These are phyloP conservation scores for Gracilaria gracilis DNA, from an alignment of 23 red algal genomes.

Conservation along the genomic window DNA sequence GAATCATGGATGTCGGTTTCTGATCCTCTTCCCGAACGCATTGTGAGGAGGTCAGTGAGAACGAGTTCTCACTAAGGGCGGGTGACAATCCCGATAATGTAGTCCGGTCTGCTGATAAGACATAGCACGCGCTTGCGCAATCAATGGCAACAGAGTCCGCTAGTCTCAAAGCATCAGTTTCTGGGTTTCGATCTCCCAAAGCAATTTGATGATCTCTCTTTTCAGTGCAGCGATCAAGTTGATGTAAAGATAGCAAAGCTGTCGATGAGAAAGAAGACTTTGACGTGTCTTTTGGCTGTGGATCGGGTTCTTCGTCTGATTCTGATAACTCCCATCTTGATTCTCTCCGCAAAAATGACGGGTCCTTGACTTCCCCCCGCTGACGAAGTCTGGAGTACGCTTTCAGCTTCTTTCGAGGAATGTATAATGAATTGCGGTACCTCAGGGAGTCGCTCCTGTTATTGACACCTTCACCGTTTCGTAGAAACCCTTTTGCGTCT, in stretches of 20 bases:
- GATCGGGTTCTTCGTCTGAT: slow-evolving; percentile 13
- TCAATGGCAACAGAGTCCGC: slow-evolving; percentile 70
- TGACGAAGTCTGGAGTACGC: slow-evolving; percentile 24
- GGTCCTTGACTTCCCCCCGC: slow-evolving; percentile 7
- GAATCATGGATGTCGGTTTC: neutral
- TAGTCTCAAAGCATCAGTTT: slow-evolving; percentile 31
- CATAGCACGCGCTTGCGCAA: slow-evolving; percentile 63
- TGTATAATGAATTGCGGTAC: slow-evolving; percentile 6
- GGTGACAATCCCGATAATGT: neutral
- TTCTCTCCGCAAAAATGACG: neutral
- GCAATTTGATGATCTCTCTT: too few species aligned
- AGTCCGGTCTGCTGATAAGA: slow-evolving; percentile 29
- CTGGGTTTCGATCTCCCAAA: neutral
- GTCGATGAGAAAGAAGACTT: neutral
- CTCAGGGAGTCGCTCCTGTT: neutral
- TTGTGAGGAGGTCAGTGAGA: neutral
- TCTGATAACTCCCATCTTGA: slow-evolving; percentile 6
- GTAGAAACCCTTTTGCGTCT: neutral
- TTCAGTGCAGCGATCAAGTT: neutral
- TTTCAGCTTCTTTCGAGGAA: slow-evolving; percentile 50
- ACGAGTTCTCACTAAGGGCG: neutral
- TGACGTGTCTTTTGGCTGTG: too few species aligned
- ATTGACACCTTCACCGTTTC: neutral
- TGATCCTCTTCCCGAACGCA: slow-evolving; percentile 18
- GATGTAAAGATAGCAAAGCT: neutral